These are phyloP conservation scores for Tagetes patula DNA, from an alignment of 129 eudicot genomes.

Conservation along the genomic window DNA sequence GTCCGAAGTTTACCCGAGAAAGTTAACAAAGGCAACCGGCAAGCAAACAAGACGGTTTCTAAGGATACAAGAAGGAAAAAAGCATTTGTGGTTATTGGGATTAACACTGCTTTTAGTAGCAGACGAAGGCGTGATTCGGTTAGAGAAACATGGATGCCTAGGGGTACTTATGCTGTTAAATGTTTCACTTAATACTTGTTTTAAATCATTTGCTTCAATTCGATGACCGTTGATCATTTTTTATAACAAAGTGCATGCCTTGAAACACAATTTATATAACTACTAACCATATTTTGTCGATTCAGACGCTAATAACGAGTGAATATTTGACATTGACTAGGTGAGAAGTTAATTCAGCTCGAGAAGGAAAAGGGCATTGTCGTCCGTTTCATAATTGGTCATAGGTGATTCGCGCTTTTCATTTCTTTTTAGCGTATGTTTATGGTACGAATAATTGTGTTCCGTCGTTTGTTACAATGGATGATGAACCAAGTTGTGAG, in stretches of 20 bases:
- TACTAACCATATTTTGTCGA: constrained; percentile 9
- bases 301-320: constrained; percentile 12
- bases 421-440: not conserved
- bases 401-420: constrained; percentile 41
- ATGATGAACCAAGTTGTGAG: not conserved
- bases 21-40: constrained; percentile 24
- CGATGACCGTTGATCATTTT: constrained; percentile 9
- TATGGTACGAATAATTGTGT: not conserved
- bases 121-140: constrained; percentile 72
- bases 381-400: constrained; percentile 73
- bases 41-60: constrained; percentile 24
- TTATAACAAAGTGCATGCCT: constrained; percentile 6
- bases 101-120: constrained; percentile 78
- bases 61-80: constrained; percentile 35
- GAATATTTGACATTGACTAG: constrained; percentile 31
- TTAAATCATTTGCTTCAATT: not conserved
- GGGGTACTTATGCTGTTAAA: constrained; percentile 34
- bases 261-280: constrained; percentile 1
- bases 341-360: constrained; percentile 46
- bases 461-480: not conserved
- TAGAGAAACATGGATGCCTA: constrained; percentile 78
- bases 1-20: constrained; percentile 27
- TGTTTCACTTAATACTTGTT: not conserved
- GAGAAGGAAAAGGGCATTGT: constrained; percentile 71
- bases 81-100: constrained; percentile 65